These are phyloP conservation scores for Sequoiadendron giganteum DNA, from an alignment of 75 land plant genomes.

Conservation along the genomic window DNA sequence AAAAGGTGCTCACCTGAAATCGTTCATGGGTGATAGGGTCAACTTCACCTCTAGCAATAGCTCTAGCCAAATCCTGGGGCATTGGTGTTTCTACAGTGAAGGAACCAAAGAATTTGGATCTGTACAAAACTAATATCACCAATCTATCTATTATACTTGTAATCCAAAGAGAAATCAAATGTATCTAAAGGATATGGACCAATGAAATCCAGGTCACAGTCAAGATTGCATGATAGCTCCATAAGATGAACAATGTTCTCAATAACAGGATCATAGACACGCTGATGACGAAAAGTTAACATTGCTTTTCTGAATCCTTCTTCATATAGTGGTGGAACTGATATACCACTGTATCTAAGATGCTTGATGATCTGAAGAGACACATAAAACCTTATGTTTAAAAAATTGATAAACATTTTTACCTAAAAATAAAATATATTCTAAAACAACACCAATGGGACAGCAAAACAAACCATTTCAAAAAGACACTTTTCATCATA, in stretches of 20 bases:
- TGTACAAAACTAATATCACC: background rate
- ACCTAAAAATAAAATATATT: too few relatives aligned
- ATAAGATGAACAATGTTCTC: conserved; percentile 77
- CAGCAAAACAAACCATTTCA: too few relatives aligned
- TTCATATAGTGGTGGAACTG: conserved; percentile 72
- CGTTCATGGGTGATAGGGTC: conserved; percentile 76
- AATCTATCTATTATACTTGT: background rate
- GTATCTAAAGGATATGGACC: background rate
- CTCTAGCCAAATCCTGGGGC: conserved; percentile 62
- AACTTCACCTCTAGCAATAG: conserved; percentile 79
- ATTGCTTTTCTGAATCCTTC: conserved; percentile 81
- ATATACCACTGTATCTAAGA: conserved; percentile 59
- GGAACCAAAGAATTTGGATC: conserved; percentile 16
- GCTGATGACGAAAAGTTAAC: conserved; percentile 81
- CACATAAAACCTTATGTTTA: conserved; percentile 9
- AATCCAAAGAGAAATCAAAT: background rate
- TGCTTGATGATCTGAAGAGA: conserved; percentile 77
- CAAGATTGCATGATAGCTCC: conserved; percentile 35
- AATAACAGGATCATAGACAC: conserved; percentile 72
- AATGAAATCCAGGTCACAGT: conserved; percentile 43
- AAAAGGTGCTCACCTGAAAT: conserved; percentile 54
- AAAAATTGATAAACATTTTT: background rate
- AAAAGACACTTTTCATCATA: too few relatives aligned
- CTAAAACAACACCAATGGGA: too few relatives aligned
- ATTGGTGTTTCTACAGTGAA: conserved; percentile 63